These are phyloP conservation scores for Lepidium sativum DNA, from an alignment of 345 rosid species.

Conservation along the genomic window DNA sequence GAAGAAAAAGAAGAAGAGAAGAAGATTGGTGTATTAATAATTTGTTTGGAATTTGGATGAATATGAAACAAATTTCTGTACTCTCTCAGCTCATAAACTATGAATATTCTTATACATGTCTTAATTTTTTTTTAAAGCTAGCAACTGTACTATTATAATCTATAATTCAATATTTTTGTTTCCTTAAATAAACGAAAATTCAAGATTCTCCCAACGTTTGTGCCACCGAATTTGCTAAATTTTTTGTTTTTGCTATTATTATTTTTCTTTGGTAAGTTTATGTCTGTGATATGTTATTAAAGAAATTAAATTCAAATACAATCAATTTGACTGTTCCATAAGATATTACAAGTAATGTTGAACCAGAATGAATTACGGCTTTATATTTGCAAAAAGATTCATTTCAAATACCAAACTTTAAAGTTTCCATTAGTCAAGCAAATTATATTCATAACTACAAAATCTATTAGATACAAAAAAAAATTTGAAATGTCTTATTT, in stretches of 20 bases:
- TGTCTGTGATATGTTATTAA: background rate
- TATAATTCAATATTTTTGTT: conserved; percentile 2
- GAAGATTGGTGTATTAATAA: background rate
- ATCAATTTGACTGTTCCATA: background rate
- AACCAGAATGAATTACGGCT: background rate
- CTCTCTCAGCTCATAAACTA: conserved; percentile 19
- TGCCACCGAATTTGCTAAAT: conserved; percentile 15
- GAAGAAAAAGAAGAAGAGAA: conserved; percentile 12
- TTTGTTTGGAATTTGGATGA: background rate
- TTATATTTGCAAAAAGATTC: background rate
- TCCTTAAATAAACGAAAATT: conserved; percentile 10
- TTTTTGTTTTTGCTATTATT: background rate
- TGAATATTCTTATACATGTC: background rate
- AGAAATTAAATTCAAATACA: background rate
- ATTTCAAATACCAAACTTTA: background rate
- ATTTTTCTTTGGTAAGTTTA: background rate
- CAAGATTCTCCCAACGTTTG: conserved; percentile 10
- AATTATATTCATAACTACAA: background rate
- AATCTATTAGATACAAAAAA: background rate
- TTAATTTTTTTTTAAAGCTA: background rate
- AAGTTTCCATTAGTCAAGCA: background rate
- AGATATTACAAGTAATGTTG: background rate
- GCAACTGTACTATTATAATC: background rate
- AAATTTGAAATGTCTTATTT: too few species aligned
- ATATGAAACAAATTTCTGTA: conserved; percentile 10